Evolutionary conservation across 768 basidiomycete species (phyloP).

Genomic region (Pleurotus pulmonarius): DNA sequence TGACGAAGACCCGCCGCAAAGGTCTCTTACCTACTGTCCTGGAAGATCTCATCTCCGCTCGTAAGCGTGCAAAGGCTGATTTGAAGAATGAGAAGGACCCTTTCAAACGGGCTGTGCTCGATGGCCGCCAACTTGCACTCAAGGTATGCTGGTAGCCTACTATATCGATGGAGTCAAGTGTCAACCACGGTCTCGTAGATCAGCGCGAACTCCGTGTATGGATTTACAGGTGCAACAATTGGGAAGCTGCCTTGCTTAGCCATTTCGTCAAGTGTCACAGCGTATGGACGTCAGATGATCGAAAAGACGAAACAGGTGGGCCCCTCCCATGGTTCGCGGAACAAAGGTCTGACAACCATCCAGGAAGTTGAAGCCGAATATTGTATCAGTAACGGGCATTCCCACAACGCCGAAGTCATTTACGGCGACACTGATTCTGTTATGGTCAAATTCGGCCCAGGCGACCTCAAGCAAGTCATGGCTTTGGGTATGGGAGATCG

Average conservation of each 20-base stretch:
- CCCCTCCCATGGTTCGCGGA: conserved; percentile 4
- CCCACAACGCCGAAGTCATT: conserved; percentile 89
- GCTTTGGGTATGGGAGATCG: conserved; percentile 58
- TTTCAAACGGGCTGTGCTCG: conserved; percentile 94
- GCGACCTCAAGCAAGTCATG: conserved; percentile 86
- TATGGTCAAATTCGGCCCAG: conserved; percentile 95
- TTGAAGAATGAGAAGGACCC: conserved; percentile 96
- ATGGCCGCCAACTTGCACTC: conserved; percentile 94
- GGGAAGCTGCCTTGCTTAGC: conserved; percentile 95
- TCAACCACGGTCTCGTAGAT: conserved; percentile 51
- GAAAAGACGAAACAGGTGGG: conserved; percentile 88
- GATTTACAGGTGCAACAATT: conserved; percentile 96
- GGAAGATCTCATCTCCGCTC: conserved; percentile 89
- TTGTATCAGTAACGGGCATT: conserved; percentile 77
- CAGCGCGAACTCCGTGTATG: conserved; percentile 98
- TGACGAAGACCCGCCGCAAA: conserved; percentile 66
- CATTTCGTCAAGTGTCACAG: conserved; percentile 93
- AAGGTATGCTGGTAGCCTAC: conserved; percentile 52
- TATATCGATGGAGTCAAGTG: background rate
- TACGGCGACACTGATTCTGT: conserved; percentile 99
- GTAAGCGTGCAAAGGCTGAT: conserved; percentile 94
- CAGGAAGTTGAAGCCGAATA: conserved; percentile 91
- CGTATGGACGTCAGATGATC: conserved; percentile 99
- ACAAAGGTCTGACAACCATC: background rate
- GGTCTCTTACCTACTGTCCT: conserved; percentile 89